Percentiles rank a stretch among this genome's conserved stretches.
phyloP scores from a whole-genome alignment of 2,329 filamentous ascomycete genomes.

The Trichoderma hamatum region DNA sequence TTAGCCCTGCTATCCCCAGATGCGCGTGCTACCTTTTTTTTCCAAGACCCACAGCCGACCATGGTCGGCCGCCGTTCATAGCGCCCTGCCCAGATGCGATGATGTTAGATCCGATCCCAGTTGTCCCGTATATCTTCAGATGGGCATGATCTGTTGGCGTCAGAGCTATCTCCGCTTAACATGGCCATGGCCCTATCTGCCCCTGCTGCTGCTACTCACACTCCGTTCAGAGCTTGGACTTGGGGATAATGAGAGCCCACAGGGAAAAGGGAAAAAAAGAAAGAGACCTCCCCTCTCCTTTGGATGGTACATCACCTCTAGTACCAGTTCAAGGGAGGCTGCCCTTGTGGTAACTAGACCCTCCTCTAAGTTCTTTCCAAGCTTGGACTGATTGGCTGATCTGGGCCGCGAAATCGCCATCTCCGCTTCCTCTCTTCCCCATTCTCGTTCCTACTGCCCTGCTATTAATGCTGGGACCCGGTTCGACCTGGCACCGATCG shows the following conservation, averaged over 20 bases:
- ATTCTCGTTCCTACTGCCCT: conserved; percentile 24
- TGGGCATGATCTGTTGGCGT: conserved; percentile 17
- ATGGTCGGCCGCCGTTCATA: conserved; percentile 23
- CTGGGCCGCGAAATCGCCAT: background rate
- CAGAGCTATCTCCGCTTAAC: conserved; percentile 19
- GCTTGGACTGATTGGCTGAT: conserved; percentile 15
- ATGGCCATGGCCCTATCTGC: background rate
- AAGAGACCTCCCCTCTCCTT: conserved; percentile 1
- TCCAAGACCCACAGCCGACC: conserved; percentile 20
- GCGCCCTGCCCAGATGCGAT: conserved; percentile 16
- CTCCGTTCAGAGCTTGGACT: conserved; percentile 14
- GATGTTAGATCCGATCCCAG: conserved; percentile 25
- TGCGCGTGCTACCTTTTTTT: conserved; percentile 28
- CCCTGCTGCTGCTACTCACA: conserved; percentile 23
- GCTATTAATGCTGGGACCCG: conserved; percentile 12
- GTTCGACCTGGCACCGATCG: conserved; percentile 26
- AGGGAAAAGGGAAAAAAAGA: background rate
- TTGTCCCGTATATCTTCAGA: conserved; percentile 14
- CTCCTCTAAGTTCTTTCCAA: conserved; percentile 12
- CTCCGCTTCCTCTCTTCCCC: conserved; percentile 22
- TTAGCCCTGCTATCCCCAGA: conserved; percentile 28
- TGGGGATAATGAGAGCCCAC: conserved; percentile 11
- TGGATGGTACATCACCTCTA: conserved; percentile 24
- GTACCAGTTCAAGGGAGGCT: conserved; percentile 29
- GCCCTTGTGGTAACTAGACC: conserved; percentile 21